A percentile compares a stretch with the other conserved stretches of the same genome.
Conservation (phyloP, 495 filamentous ascomycete genomes). For the Hamigera avellanea region DNA sequence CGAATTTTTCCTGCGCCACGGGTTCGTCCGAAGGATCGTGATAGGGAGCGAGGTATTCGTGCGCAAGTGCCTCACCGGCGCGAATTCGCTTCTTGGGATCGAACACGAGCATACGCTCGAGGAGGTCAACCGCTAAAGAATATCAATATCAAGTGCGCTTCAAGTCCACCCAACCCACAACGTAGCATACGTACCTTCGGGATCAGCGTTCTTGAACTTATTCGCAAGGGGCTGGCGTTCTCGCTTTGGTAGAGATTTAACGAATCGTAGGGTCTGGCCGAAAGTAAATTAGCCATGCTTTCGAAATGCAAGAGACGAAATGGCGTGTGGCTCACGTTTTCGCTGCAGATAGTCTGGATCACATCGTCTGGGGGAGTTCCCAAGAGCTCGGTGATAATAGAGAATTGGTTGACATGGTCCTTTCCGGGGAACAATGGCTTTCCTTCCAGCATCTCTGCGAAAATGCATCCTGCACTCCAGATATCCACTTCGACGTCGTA, state of each 20-base stretch:
- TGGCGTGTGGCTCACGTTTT: constrained; percentile 59
- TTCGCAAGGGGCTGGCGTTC: constrained; percentile 80
- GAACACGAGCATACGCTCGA: constrained; percentile 96
- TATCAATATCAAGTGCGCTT: constrained; percentile 7
- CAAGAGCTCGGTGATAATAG: constrained; percentile 95
- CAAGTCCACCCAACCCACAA: no score
- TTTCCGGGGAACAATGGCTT: constrained; percentile 98
- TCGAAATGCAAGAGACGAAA: neutral
- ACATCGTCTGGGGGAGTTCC: constrained; percentile 98
- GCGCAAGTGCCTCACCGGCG: constrained; percentile 71
- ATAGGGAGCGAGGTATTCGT: constrained; percentile 91
- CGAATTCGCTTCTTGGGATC: constrained; percentile 86
- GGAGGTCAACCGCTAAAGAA: constrained; percentile 69
- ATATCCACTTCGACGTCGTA: constrained; percentile 99
- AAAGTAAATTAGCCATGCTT: neutral
- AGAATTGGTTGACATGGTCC: constrained; percentile 99
- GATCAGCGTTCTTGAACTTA: constrained; percentile 94
- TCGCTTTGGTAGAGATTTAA: constrained; percentile 93
- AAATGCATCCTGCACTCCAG: constrained; percentile 98
- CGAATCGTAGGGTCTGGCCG: constrained; percentile 80
- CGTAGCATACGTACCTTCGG: constrained; percentile 50
- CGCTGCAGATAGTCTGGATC: constrained; percentile 94
- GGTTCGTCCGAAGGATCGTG: constrained; percentile 96
- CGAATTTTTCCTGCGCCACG: constrained; percentile 92
- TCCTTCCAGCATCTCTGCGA: constrained; percentile 97